Evolutionary conservation across 2,329 filamentous ascomycete genomes (phyloP), one percentile per base, ranked within the genome.

Genomic region (Exophiala mesophila): DNA sequence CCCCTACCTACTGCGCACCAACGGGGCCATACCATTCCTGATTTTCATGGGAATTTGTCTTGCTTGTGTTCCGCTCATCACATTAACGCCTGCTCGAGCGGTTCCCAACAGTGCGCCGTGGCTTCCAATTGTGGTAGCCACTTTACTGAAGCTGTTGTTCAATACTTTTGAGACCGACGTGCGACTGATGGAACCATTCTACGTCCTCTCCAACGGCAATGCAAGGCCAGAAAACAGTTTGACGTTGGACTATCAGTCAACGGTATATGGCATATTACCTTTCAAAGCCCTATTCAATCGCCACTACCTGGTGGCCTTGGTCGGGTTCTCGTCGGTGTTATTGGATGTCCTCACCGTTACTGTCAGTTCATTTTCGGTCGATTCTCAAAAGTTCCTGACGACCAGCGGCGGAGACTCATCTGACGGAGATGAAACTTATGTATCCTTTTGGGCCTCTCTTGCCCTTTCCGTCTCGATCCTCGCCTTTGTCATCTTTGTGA

Each of bases 401-500:
- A 9, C 41, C 9, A 29, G 52, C 3, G 39, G 49, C 10, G 35
- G 52, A 12, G 38, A 48, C 18, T 30, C 49, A 15, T 59, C 57
- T 34, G 63, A 64, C 35, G 61, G 59, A 4, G 66, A 66, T 19
- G 64, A 72, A 45, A 71, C 69, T 0, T 68, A 67, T 42, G 58
- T 69, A 21, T 83, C 80, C 0, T 88, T 88, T 63, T 81, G 77
- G 68, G 62, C 80, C 5, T 82, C 81, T 2, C 74, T 88, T 23
- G 67, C 62, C 0, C 65, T 85, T 13, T 77, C 80, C 0, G 63
- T 78, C 3, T 66, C 74, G 36, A 85, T 88, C 52, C 70, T 88
- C n/a, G 21, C 76, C 5, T 82, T 83, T 61, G 77, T 88, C 60
- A 70, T 72, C 41, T 54, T 71, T 17, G 74, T 83, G 16, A 76